A percentile compares a stretch with the other conserved stretches of the same genome.
phyloP scores from a whole-genome alignment of 495 filamentous ascomycete species.

The Penicillium argentinense region DNA sequence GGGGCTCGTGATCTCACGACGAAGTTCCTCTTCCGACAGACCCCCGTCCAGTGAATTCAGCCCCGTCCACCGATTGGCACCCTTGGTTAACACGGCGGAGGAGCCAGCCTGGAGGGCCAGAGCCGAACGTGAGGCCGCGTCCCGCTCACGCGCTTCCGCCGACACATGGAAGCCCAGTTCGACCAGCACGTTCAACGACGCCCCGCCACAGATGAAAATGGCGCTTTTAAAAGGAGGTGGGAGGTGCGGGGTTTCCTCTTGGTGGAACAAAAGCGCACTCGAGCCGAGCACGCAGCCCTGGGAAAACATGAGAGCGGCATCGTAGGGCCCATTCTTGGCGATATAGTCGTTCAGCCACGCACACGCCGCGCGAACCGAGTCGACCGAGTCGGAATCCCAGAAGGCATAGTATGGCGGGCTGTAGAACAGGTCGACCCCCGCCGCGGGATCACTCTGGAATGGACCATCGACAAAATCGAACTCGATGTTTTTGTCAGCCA shows the following conservation, averaged over 20 bases:
- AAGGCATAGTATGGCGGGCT: slow-evolving; percentile 49
- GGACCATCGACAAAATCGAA: slow-evolving; percentile 62
- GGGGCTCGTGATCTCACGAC: slow-evolving; percentile 35
- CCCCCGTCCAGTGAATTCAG: slow-evolving; percentile 22
- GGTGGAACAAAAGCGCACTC: slow-evolving; percentile 42
- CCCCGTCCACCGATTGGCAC: slow-evolving; percentile 29
- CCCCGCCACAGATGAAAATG: slow-evolving; percentile 59
- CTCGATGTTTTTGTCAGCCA: slow-evolving; percentile 33
- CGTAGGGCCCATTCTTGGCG: slow-evolving; percentile 55
- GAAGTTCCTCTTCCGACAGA: slow-evolving; percentile 54
- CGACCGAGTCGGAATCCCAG: slow-evolving; percentile 37
- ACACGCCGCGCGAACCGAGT: slow-evolving; percentile 39
- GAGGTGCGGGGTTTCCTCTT: slow-evolving; percentile 28
- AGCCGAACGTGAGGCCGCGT: slow-evolving; percentile 26
- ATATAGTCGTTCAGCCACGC: slow-evolving; percentile 49
- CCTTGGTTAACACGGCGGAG: slow-evolving; percentile 27
- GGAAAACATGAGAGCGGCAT: slow-evolving; percentile 59
- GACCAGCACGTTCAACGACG: slow-evolving; percentile 49
- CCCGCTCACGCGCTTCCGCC: slow-evolving; percentile 38
- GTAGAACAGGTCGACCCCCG: slow-evolving; percentile 56
- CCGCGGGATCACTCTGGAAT: slow-evolving; percentile 40
- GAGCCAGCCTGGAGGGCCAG: slow-evolving; percentile 29
- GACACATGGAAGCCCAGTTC: slow-evolving; percentile 51
- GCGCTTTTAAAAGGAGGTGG: slow-evolving; percentile 57
- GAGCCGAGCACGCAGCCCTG: slow-evolving; percentile 57